phyloP scores from a whole-genome alignment of 208 protist species.

The Crithidia mellificae region DNA sequence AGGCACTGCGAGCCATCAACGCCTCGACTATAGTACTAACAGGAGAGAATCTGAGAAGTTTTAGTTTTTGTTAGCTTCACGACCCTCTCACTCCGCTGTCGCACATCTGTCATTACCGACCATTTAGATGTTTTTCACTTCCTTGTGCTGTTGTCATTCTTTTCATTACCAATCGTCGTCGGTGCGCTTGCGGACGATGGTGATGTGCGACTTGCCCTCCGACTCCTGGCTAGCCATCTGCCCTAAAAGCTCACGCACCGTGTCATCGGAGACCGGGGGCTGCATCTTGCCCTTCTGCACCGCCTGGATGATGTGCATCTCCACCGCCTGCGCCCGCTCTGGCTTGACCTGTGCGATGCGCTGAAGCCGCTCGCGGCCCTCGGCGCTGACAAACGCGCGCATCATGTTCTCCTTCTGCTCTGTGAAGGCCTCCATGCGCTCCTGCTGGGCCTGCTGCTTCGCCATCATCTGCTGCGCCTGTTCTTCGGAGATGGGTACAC shows the following conservation, averaged over 20 bases:
- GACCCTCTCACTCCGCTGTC: too few relatives aligned
- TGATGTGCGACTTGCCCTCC: constrained; percentile 74
- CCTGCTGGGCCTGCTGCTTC: constrained; percentile 86
- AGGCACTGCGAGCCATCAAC: too few relatives aligned
- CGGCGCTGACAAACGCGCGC: constrained; percentile 79
- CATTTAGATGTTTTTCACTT: too few relatives aligned
- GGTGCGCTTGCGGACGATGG: constrained; percentile 83
- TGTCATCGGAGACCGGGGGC: constrained; percentile 84
- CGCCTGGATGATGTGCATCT: constrained; percentile 89
- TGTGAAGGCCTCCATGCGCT: constrained; percentile 64
- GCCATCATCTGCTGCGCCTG: constrained; percentile 90
- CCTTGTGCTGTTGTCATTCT: background rate
- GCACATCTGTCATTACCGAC: too few relatives aligned
- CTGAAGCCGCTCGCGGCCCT: constrained; percentile 89
- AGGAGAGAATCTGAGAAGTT: too few relatives aligned
- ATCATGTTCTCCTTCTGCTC: constrained; percentile 91
- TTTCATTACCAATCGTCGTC: constrained; percentile 90
- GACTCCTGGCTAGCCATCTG: constrained; percentile 57
- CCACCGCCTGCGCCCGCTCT: constrained; percentile 79
- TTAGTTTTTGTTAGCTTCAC: too few relatives aligned
- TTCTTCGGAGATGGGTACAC: constrained; percentile 86
- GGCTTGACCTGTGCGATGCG: constrained; percentile 88
- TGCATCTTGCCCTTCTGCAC: constrained; percentile 88
- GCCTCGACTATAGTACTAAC: too few relatives aligned
- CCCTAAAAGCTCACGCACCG: constrained; percentile 75